Conservation (phyloP, 495 filamentous ascomycete species). For the Copromyces sp. region DNA sequence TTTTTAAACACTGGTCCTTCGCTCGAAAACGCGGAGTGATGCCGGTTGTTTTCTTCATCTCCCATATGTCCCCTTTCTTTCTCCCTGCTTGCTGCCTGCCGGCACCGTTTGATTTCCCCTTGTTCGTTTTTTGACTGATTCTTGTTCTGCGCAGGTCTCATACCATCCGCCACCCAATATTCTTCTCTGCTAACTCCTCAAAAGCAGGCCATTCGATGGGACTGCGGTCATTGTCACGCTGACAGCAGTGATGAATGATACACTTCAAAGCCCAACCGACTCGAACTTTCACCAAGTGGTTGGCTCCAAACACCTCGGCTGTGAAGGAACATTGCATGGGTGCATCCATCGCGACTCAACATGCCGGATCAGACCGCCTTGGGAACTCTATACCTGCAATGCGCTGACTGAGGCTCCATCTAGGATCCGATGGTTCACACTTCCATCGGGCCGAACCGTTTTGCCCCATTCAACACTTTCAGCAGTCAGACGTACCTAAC, state of each 20-base stretch:
- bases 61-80: not conserved
- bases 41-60: not conserved
- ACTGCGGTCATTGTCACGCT: not conserved
- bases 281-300: not conserved
- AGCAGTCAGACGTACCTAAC: not conserved
- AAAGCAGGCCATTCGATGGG: too few species aligned
- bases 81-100: not conserved
- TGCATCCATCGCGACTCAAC: too few species aligned
- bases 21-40: not conserved
- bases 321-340: not conserved
- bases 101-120: not conserved
- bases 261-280: too few species aligned
- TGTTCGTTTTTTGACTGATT: not conserved
- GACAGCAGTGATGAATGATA: not conserved
- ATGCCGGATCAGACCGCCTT: too few species aligned
- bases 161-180: not conserved
- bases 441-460: not conserved
- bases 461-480: not conserved
- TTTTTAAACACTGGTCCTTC: not conserved
- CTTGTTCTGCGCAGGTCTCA: not conserved
- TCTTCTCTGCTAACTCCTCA: too few species aligned
- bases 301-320: not conserved
- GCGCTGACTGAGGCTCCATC: not conserved
- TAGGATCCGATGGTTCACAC: too few species aligned
- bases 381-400: too few species aligned